Evolutionary conservation across 2,329 filamentous ascomycete genomes (phyloP).

Genomic region (Sphaerulina vaccinii): DNA sequence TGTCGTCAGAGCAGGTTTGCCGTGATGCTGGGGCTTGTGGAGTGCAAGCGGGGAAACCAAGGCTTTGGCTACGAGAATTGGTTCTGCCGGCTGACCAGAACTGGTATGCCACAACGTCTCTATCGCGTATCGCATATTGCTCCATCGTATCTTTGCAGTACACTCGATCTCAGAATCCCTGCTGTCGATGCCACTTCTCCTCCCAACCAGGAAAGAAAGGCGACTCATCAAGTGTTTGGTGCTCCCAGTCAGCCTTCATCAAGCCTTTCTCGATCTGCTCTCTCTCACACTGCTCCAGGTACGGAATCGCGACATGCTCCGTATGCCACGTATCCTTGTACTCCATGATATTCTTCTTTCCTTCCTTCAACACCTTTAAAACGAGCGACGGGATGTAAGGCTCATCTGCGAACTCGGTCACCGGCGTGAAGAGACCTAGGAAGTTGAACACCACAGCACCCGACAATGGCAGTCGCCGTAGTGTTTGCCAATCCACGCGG

Average conservation of each 20-base stretch:
- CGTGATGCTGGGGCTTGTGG: too few species aligned
- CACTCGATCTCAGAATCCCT: slow-evolving; percentile 57
- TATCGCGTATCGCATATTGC: not conserved
- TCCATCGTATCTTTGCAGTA: too few species aligned
- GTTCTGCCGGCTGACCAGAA: too few species aligned
- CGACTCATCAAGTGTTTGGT: slow-evolving; percentile 68
- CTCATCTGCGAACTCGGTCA: slow-evolving; percentile 68
- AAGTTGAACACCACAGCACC: slow-evolving; percentile 82
- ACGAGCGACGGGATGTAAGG: slow-evolving; percentile 69
- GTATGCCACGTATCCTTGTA: slow-evolving; percentile 84
- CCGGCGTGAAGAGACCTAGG: slow-evolving; percentile 78
- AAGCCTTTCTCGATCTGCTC: slow-evolving; percentile 66
- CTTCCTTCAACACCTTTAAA: slow-evolving; percentile 67
- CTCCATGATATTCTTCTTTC: slow-evolving; percentile 68
- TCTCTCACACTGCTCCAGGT: slow-evolving; percentile 60
- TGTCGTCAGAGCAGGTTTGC: too few species aligned
- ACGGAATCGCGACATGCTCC: slow-evolving; percentile 68
- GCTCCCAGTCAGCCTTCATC: slow-evolving; percentile 63
- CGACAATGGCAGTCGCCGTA: slow-evolving; percentile 74
- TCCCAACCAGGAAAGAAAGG: slow-evolving; percentile 77
- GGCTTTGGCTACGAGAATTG: too few species aligned
- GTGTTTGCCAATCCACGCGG: slow-evolving; percentile 84
- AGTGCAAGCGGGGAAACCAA: too few species aligned
- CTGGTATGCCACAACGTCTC: too few species aligned
- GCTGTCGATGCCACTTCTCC: slow-evolving; percentile 66